Percentiles rank a stretch among this genome's conserved stretches.
phyloP scores from a whole-genome alignment of 2,329 filamentous ascomycete genomes.

The Calonectria ilicicola region DNA sequence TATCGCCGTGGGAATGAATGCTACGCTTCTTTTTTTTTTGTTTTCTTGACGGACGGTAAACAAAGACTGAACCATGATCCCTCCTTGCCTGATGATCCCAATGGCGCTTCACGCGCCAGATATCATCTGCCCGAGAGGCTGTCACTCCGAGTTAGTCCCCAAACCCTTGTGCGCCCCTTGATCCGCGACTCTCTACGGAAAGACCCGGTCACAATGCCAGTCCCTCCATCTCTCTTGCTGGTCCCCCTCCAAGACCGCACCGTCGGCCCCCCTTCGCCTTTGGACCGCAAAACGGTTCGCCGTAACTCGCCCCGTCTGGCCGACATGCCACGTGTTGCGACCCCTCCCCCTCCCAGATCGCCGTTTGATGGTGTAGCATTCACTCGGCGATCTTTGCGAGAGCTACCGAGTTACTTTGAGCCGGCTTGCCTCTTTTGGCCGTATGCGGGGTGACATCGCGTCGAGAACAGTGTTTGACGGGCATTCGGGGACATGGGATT shows the following conservation, averaged over 20 bases:
- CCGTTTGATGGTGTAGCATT: neutral
- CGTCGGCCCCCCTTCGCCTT: neutral
- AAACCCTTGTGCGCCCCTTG: conserved; percentile 52
- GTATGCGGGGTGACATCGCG: neutral
- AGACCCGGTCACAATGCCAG: neutral
- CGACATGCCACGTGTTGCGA: neutral
- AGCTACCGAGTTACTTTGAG: neutral
- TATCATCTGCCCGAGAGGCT: conserved; percentile 55
- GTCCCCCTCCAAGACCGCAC: neutral
- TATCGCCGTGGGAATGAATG: neutral
- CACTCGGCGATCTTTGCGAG: neutral
- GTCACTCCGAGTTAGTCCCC: conserved; percentile 50
- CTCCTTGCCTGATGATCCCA: conserved; percentile 29
- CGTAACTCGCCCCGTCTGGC: neutral
- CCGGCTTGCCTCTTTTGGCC: conserved; percentile 2
- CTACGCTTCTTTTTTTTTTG: neutral
- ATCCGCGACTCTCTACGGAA: neutral
- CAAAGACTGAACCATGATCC: neutral
- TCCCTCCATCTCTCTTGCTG: neutral
- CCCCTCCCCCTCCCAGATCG: neutral
- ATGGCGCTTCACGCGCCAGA: conserved; percentile 59
- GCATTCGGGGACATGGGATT: neutral
- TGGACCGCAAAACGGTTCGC: neutral
- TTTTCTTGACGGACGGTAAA: neutral
- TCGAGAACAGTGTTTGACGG: neutral